Evolutionary conservation across 2,329 filamentous ascomycete genomes (phyloP).

Genomic region (Bertia moriformis): DNA sequence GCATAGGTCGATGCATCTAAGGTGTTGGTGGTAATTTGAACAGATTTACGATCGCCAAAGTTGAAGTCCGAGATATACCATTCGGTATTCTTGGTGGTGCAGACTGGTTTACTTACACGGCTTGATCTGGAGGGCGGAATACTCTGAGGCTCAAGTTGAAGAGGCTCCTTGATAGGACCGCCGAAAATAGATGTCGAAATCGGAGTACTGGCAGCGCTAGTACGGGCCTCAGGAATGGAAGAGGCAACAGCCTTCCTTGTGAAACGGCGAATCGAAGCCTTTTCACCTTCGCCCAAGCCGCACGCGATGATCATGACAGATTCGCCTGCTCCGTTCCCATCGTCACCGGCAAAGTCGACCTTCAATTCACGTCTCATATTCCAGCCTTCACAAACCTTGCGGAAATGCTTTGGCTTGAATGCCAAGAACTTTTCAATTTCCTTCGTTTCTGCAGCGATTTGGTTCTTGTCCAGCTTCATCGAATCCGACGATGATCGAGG

Average conservation of each 20-base stretch:
- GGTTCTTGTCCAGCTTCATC: slow-evolving; percentile 56
- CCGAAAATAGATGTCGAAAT: slow-evolving; percentile 15
- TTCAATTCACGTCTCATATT: slow-evolving; percentile 77
- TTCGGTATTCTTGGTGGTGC: slow-evolving; percentile 30
- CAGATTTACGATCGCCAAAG: slow-evolving; percentile 41
- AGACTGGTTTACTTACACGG: slow-evolving; percentile 6
- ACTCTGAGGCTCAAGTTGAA: slow-evolving; percentile 7
- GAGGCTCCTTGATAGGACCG: slow-evolving; percentile 6
- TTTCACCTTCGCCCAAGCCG: slow-evolving; percentile 46
- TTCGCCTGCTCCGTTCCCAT: slow-evolving; percentile 65
- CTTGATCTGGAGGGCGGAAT: slow-evolving; percentile 9
- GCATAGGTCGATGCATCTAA: slow-evolving; percentile 66
- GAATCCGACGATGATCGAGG: slow-evolving; percentile 63
- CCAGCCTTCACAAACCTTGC: slow-evolving; percentile 68
- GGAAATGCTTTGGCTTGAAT: slow-evolving; percentile 65
- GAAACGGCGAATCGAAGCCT: slow-evolving; percentile 27
- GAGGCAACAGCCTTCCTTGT: slow-evolving; percentile 12
- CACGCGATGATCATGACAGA: slow-evolving; percentile 60
- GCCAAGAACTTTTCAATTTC: slow-evolving; percentile 68
- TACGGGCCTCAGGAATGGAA: not conserved
- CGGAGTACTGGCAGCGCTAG: slow-evolving; percentile 3
- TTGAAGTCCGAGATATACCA: slow-evolving; percentile 51
- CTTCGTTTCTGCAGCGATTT: slow-evolving; percentile 61
- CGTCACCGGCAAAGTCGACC: slow-evolving; percentile 77
- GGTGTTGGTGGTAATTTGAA: slow-evolving; percentile 54